Base-by-base conservation (phyloP, 495 filamentous ascomycete genomes). In the Penicillium fimorum region DNA sequence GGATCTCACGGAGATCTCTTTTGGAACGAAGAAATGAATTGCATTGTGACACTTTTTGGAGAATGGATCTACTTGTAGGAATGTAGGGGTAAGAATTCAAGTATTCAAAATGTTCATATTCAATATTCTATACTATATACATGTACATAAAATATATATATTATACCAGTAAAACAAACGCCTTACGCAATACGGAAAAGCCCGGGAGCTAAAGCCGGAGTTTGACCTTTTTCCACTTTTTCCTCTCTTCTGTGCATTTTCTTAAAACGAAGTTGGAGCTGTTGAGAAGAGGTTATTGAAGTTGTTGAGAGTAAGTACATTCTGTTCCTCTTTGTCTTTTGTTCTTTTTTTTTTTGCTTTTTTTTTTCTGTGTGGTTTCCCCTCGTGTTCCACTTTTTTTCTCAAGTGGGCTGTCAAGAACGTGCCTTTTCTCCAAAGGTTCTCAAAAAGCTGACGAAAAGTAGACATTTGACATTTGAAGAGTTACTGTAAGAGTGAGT, bases 151-250 rank as follows among this genome's bases (percentile, higher is more conserved):
- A 32, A 11, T 20, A 6, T 33, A 24, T 6, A 17, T 35, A 18
- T 7, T 30, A 42, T 49, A 27, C 22, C 22, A 56, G 52, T 57
- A 65, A 60, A 60, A 22, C 58, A 60, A 60, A 22, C 58, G 64
- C 70, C 68, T 72, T 73, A 74, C 69, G 68, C 69, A 70, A 73
- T 73, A 60, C 73, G 74, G 76, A 67, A 76, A 71, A 64, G 74
- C 58, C 61, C 74, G 74, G 76, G 63, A 75, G 68, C 66, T 70
- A 69, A 67, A 60, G 51, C 15, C 47, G 58, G 58, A 64, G 63
- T 69, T 67, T 64, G 61, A 47, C 58, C 57, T 46, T 29, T 52
- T 58, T 60, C 50, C 30, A 52, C 50, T 58, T 46, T 33, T 62
- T 59, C 56, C 50, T 41, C 35, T 55, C 55, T 52, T 55, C 25